Evolutionary conservation across 192 early-diverging fungal genomes (phyloP), one percentile per base, ranked within the genome.

Genomic region (Phycomyces nitens): DNA sequence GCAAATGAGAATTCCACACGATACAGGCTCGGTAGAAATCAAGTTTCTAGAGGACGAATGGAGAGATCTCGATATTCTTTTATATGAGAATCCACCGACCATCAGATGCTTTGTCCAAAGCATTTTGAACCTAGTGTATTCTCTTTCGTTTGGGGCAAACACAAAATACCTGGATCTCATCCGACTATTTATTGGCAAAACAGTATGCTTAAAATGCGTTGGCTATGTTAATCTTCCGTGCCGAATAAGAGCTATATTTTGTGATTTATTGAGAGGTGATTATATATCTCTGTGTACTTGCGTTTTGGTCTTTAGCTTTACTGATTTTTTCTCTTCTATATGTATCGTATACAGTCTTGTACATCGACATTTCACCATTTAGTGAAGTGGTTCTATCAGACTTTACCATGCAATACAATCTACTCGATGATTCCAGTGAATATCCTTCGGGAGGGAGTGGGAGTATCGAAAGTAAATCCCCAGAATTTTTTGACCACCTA

Each of bases 261-360:
- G 65, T 47, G 42, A 66, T 66, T 21, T 66, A 49, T 27, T 66
- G 12, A 47, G 65, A 66, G 65, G 65, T 66, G 29, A 42, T 34
- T 34, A 34, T 34, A 34, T n/a, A 23, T 40, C 23, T 16, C 16
- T 39, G 52, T 4, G 22, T 12, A 6, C 10, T n/a, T 58, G 12
- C n/a, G 2, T 7, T 21, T 5, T 42, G 44, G 11, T 14, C 12
- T 18, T 47, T n/a, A 47, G 2, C 11, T 3, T n/a, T 47, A 18
- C 44, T 47, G 5, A 8, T 18, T 5, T 14, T 11, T 60, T 29
- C 47, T 43, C 47, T 47, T 60, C 20, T 47, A 3, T 7, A 2
- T 47, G 3, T 14, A 7, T 3, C 12, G 11, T 43, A 26, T 22
- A 15, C 40, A 59, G 65, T 34, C 14, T 47, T 66, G 18, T 58